phyloP scores from a whole-genome alignment of 2,329 filamentous ascomycete species.

The Drechslerella stenobrocha region DNA sequence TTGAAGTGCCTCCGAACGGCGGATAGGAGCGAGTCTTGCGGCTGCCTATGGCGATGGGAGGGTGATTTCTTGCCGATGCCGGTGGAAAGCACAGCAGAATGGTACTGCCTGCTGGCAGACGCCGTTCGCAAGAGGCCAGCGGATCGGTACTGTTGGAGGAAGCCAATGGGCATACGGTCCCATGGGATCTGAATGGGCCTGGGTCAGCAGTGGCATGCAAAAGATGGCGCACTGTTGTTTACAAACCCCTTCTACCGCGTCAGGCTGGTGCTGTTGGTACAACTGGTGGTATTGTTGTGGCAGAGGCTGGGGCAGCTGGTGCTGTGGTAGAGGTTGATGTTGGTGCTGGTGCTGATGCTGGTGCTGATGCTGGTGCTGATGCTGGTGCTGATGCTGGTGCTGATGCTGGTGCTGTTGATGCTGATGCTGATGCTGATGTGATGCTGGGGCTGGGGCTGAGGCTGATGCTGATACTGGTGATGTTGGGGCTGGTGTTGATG shows the following conservation, averaged over 20 bases:
- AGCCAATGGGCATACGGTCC: conserved; percentile 58
- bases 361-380: not conserved
- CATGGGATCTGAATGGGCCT: conserved; percentile 54
- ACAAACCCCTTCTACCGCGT: conserved; percentile 18
- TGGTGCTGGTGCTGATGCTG: conserved; percentile 11
- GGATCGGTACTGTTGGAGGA: conserved; percentile 75
- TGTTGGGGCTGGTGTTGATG: conserved; percentile 14
- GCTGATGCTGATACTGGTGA: conserved; percentile 1
- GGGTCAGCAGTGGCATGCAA: too few species aligned
- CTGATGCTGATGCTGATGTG: too few species aligned
- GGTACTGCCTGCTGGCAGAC: conserved; percentile 67
- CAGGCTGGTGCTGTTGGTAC: conserved; percentile 5
- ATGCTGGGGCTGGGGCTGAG: too few species aligned
- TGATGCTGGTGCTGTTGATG: too few species aligned
- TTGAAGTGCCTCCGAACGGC: conserved; percentile 83
- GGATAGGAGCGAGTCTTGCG: conserved; percentile 62
- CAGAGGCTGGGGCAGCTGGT: not conserved
- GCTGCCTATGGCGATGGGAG: conserved; percentile 59
- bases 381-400: not conserved
- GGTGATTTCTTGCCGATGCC: conserved; percentile 52
- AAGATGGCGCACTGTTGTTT: too few species aligned
- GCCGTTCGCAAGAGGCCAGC: conserved; percentile 72
- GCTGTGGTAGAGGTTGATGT: not conserved
- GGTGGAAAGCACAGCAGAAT: conserved; percentile 64
- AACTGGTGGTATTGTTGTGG: not conserved